Evolutionary conservation across 2,329 filamentous ascomycete species (phyloP).

Genomic region (Trichoderma harzianum): DNA sequence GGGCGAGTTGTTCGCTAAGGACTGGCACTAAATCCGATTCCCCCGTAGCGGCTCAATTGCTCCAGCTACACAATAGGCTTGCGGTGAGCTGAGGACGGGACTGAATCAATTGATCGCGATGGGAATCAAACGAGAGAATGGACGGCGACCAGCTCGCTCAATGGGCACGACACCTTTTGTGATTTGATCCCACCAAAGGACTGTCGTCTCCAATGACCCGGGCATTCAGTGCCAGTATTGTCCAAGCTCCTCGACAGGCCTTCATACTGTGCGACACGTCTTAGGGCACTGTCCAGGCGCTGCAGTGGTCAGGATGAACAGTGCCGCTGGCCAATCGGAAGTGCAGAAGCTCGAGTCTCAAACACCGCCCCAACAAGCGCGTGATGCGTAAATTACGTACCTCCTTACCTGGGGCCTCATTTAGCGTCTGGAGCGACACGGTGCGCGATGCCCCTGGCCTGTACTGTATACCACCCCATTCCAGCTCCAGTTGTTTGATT

Average conservation of each 20-base stretch:
- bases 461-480: neutral
- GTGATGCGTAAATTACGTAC: constrained; percentile 21
- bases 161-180: neutral
- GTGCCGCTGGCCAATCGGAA: constrained; percentile 7
- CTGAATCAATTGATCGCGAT: neutral
- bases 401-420: constrained; percentile 5
- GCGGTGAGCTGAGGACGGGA: neutral
- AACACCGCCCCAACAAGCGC: constrained; percentile 11
- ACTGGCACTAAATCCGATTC: neutral
- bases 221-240: neutral
- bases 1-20: neutral
- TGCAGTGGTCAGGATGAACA: neutral
- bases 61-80: neutral
- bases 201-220: neutral
- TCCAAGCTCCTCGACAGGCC: neutral
- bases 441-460: neutral
- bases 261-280: neutral
- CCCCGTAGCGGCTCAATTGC: neutral
- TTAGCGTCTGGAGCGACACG: constrained; percentile 1
- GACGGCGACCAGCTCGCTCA: neutral
- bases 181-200: neutral
- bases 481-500: constrained; percentile 3
- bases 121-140: neutral
- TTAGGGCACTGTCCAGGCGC: neutral
- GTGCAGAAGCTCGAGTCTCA: neutral